phyloP scores from a whole-genome alignment of 2,329 filamentous ascomycete genomes.

The Diplocarpon mali region DNA sequence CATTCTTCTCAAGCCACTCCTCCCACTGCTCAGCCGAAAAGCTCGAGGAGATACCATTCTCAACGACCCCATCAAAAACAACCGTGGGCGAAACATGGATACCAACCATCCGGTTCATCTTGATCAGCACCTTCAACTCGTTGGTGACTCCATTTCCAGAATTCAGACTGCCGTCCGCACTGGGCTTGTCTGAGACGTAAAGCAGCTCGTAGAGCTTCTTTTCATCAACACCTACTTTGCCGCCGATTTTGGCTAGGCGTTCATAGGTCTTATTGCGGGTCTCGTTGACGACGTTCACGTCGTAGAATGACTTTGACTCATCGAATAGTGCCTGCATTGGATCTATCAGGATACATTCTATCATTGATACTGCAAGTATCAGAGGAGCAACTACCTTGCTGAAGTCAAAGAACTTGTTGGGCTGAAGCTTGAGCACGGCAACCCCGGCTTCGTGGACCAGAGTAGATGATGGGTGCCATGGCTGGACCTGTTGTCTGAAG shows the following conservation, averaged over 20 bases:
- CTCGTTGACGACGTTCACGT: constrained; percentile 75
- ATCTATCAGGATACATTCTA: neutral
- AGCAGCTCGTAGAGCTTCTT: constrained; percentile 58
- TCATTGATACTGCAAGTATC: neutral
- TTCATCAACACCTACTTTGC: constrained; percentile 58
- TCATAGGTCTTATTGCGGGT: constrained; percentile 74
- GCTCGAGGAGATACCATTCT: constrained; percentile 64
- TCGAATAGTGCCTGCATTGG: constrained; percentile 34
- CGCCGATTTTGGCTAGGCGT: constrained; percentile 63
- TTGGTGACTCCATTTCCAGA: constrained; percentile 71
- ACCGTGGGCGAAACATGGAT: constrained; percentile 90
- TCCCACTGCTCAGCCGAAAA: constrained; percentile 77
- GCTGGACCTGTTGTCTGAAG: constrained; percentile 86
- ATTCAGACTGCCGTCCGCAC: constrained; percentile 59
- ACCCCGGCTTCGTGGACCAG: constrained; percentile 73
- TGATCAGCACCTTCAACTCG: constrained; percentile 75
- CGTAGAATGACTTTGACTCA: constrained; percentile 69
- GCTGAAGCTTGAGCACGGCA: constrained; percentile 62
- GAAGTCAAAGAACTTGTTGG: constrained; percentile 69
- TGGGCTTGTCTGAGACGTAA: constrained; percentile 55
- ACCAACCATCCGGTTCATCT: constrained; percentile 66
- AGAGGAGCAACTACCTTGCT: constrained; percentile 32
- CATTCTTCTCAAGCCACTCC: constrained; percentile 34
- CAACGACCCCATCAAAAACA: constrained; percentile 76
- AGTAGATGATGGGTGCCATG: constrained; percentile 85